Base-by-base conservation (phyloP, 768 basidiomycete genomes). In the Mycena capillaripes region DNA sequence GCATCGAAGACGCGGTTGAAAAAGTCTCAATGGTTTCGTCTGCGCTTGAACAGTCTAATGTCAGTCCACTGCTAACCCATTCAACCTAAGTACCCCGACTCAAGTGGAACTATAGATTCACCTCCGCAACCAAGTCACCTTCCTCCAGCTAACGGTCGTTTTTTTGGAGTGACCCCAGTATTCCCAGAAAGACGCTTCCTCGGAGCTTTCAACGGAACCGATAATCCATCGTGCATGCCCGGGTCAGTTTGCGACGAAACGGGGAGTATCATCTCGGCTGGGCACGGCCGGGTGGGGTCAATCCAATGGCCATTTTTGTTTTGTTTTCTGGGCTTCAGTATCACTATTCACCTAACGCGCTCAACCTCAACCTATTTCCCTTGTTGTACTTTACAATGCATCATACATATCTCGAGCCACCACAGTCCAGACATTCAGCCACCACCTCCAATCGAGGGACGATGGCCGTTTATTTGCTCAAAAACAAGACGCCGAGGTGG, bases 101-200 rank as follows among this genome's bases (percentile, higher is more conserved):
- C 17, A n/a, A n/a, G n/a, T 23, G 11, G 4, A 48, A 7, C 2
- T 10, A 46, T 11, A 68, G 66, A 17, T 52, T 16, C 36, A 30
- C 7, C 59, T 69, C 29, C 60, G 30, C 59, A 9, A 34, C 38
- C 58, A 62, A 68, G 34, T 68, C 27, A 53, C 27, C 30, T 32
- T 55, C 25, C 36, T 69, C 3, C 68, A 69, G 27, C 38, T 62
- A 10, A 30, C 68, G 9, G 50, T 62, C 52, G 52, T 69, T 69
- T 69, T 69, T 69, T 69, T 62, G 58, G 60, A 27, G 50, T 69
- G 68, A 69, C 68, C 58, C 67, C 67, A 61, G 27, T 67, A 58
- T n/a, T 66, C 53, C n/a, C 27, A 55, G 23, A 7, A 32, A n/a
- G n/a, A 5, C 48, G 36, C 17, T 56, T 23, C 34, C 32, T 66